Evolutionary conservation across 352 stramenopile species (phyloP).

Genomic region (Phytopythium boreale): DNA sequence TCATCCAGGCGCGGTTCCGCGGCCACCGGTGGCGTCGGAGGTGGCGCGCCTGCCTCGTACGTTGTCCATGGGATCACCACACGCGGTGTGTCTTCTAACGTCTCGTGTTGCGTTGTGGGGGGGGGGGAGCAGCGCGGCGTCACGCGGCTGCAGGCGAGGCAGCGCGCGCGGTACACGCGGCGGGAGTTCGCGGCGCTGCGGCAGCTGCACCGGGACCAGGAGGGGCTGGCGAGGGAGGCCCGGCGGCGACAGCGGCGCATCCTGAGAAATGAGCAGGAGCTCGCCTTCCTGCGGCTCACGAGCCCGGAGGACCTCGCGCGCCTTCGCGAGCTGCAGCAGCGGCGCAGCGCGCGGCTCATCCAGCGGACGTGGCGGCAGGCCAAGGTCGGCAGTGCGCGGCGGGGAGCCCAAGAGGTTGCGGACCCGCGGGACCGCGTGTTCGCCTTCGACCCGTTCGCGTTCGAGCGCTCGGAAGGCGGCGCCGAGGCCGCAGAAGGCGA

Average conservation of each 20-base stretch:
- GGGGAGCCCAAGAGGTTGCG: background rate
- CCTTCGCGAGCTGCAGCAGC: constrained; percentile 43
- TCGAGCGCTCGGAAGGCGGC: background rate
- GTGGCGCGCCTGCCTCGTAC: constrained; percentile 30
- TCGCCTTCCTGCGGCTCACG: constrained; percentile 64
- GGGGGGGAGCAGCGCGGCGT: constrained; percentile 34
- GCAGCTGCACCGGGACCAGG: constrained; percentile 53
- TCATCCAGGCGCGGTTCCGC: constrained; percentile 57
- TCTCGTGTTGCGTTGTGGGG: no score
- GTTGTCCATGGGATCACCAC: no score
- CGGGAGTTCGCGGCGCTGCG: constrained; percentile 46
- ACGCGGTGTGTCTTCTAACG: constrained; percentile 3
- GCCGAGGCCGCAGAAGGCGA: background rate
- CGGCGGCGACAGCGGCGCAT: constrained; percentile 47
- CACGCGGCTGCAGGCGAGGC: constrained; percentile 48
- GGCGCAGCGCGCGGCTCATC: constrained; percentile 33
- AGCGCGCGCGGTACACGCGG: constrained; percentile 55
- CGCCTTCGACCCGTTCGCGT: constrained; percentile 30
- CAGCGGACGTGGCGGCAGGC: constrained; percentile 38
- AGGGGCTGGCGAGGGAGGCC: constrained; percentile 37
- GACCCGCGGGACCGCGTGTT: constrained; percentile 22
- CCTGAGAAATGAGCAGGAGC: constrained; percentile 58
- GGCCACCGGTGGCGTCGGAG: constrained; percentile 28
- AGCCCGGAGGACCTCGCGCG: constrained; percentile 40
- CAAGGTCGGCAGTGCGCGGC: background rate